phyloP scores from a whole-genome alignment of 1,284 basidiomycete species.

The Neotropicomus parvogracilis region DNA sequence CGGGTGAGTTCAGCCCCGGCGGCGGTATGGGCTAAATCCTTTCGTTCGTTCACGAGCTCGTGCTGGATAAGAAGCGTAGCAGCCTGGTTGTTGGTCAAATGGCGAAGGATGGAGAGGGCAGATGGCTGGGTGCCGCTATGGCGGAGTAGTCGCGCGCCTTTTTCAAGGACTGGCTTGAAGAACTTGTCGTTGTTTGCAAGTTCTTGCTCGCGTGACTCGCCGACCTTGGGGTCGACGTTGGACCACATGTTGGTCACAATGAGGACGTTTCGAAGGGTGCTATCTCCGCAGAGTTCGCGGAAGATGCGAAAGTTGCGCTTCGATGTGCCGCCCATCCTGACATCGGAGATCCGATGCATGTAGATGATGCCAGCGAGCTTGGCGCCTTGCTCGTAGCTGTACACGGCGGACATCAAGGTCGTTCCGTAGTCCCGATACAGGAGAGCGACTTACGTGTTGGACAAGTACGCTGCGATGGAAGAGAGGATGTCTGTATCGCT shows the following conservation, averaged over 20 bases:
- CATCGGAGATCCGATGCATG: conserved; percentile 53
- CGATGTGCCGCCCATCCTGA: conserved; percentile 49
- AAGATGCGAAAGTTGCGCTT: conserved; percentile 50
- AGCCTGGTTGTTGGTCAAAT: conserved; percentile 33
- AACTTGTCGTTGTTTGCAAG: conserved; percentile 40
- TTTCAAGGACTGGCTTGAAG: conserved; percentile 40
- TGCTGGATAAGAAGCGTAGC: conserved; percentile 39
- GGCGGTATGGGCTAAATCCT: conserved; percentile 37
- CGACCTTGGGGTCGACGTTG: conserved; percentile 35
- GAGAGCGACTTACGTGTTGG: conserved; percentile 29
- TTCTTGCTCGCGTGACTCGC: conserved; percentile 36
- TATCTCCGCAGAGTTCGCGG: conserved; percentile 49
- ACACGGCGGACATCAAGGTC: neutral
- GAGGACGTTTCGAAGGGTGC: conserved; percentile 44
- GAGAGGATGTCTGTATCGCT: conserved; percentile 40
- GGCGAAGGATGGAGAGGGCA: conserved; percentile 30
- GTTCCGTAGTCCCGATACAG: neutral
- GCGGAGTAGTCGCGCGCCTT: conserved; percentile 39
- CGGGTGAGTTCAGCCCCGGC: conserved; percentile 40
- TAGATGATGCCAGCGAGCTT: conserved; percentile 52
- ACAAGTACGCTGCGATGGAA: conserved; percentile 36
- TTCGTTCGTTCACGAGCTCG: conserved; percentile 41
- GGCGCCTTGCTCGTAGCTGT: conserved; percentile 38
- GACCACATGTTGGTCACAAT: conserved; percentile 55
- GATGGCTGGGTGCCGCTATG: conserved; percentile 33